Percentiles rank a stretch among this genome's conserved stretches.
phyloP scores from a whole-genome alignment of 2,329 filamentous ascomycete genomes.

The Curvularia sp. region DNA sequence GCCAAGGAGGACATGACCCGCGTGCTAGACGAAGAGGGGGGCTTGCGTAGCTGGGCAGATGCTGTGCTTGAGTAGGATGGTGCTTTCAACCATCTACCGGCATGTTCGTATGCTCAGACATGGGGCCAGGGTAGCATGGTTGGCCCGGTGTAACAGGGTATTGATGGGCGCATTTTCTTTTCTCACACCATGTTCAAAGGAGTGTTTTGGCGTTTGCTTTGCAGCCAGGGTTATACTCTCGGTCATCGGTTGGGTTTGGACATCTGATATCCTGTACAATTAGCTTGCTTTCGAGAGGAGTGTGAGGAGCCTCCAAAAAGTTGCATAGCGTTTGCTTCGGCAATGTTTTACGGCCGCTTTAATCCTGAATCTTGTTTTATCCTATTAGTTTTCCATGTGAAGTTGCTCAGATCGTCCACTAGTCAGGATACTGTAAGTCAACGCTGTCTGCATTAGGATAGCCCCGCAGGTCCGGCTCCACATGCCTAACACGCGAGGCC shows the following conservation, averaged over 20 bases:
- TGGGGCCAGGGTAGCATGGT: slow-evolving; percentile 15
- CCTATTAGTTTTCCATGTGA: not conserved
- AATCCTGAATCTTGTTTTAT: not conserved
- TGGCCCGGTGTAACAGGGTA: slow-evolving; percentile 23
- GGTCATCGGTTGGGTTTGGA: slow-evolving; percentile 27
- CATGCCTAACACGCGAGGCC: slow-evolving; percentile 10
- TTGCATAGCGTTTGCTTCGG: not conserved
- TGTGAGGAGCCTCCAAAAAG: not conserved
- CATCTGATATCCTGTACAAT: slow-evolving; percentile 49
- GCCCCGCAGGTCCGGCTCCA: slow-evolving; percentile 16
- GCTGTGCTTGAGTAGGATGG: slow-evolving; percentile 31
- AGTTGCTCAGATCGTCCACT: not conserved
- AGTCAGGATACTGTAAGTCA: slow-evolving; percentile 8
- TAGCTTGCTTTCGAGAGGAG: slow-evolving; percentile 23
- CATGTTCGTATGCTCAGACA: slow-evolving; percentile 10
- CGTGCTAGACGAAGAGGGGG: slow-evolving; percentile 38
- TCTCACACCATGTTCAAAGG: slow-evolving; percentile 12
- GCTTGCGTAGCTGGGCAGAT: slow-evolving; percentile 40
- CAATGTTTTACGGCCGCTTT: not conserved
- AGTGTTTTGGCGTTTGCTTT: slow-evolving; percentile 12
- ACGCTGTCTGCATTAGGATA: slow-evolving; percentile 17
- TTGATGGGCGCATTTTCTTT: slow-evolving; percentile 18
- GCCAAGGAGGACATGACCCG: slow-evolving; percentile 45
- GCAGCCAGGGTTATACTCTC: slow-evolving; percentile 27
- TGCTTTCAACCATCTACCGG: not conserved